A percentile compares a stretch with the other conserved stretches of the same genome.
Conservation (phyloP, 1,284 basidiomycete species). For the Ceratorhiza oryzae-sativae region DNA sequence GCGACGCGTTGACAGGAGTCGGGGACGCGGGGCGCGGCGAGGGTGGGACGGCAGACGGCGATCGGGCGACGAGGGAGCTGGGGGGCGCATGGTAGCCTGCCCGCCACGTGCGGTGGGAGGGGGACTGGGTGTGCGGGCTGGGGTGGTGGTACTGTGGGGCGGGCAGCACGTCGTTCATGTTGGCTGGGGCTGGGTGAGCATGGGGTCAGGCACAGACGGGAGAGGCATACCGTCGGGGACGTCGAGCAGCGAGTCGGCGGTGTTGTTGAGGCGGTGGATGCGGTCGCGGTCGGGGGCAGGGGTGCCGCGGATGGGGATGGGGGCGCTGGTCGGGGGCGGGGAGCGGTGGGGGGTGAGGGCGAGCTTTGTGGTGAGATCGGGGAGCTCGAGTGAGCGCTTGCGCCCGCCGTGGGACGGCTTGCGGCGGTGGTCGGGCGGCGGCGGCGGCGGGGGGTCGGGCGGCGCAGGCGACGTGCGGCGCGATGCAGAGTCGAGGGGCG, state of each 20-base stretch:
- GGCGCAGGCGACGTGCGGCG: constrained; percentile 29
- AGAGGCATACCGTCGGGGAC: constrained; percentile 40
- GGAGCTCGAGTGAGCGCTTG: constrained; percentile 77
- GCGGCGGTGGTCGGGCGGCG: constrained; percentile 52
- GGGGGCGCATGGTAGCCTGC: constrained; percentile 19
- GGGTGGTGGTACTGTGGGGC: constrained; percentile 51
- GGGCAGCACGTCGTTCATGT: constrained; percentile 44
- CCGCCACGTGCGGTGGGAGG: constrained; percentile 18
- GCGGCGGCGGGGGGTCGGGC: constrained; percentile 42
- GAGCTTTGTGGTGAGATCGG: constrained; percentile 69
- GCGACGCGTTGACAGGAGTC: background rate
- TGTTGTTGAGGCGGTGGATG: constrained; percentile 44
- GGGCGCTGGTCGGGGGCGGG: constrained; percentile 54
- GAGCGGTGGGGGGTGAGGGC: constrained; percentile 55
- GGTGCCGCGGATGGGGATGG: constrained; percentile 53
- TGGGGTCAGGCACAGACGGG: background rate
- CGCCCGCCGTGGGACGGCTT: constrained; percentile 63
- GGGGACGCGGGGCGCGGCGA: constrained; percentile 12
- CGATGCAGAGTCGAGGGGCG: constrained; percentile 23
- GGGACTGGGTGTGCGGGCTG: constrained; percentile 32
- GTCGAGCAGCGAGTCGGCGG: constrained; percentile 47
- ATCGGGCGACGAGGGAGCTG: constrained; percentile 27
- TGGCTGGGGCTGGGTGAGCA: constrained; percentile 37
- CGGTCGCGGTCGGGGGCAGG: constrained; percentile 51
- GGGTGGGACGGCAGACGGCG: constrained; percentile 19